A percentile compares a stretch with the other conserved stretches of the same genome.
Evolutionary conservation across 2,329 filamentous ascomycete species (phyloP).

Genomic region (Neofusicoccum cordaticola): DNA sequence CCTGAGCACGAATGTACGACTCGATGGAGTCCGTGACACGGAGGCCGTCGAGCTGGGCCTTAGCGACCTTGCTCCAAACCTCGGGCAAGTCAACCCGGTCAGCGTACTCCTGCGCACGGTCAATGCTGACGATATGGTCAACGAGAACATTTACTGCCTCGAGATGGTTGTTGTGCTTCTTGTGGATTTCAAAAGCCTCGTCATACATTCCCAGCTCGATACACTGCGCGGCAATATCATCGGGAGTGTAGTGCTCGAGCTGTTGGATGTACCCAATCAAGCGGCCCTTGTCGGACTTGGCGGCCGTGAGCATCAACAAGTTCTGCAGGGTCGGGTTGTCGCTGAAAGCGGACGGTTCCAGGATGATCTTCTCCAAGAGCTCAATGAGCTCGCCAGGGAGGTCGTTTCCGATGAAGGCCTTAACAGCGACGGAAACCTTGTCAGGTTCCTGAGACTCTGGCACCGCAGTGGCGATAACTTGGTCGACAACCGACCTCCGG

Average conservation of each 20-base stretch:
- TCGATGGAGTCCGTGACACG: constrained; percentile 90
- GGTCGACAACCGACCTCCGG: constrained; percentile 88
- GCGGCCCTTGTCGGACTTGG: constrained; percentile 91
- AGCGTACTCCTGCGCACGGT: constrained; percentile 91
- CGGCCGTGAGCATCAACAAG: constrained; percentile 90
- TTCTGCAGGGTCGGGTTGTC: constrained; percentile 98
- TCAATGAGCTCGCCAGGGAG: constrained; percentile 94
- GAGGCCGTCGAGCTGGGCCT: constrained; percentile 94
- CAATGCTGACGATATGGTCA: constrained; percentile 96
- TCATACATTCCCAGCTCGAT: constrained; percentile 94
- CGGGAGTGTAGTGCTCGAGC: constrained; percentile 82
- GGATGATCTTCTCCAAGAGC: constrained; percentile 95
- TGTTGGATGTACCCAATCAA: constrained; percentile 96
- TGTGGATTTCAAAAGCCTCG: constrained; percentile 97
- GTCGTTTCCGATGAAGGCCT: constrained; percentile 87
- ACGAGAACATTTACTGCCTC: constrained; percentile 89
- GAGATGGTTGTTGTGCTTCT: constrained; percentile 89
- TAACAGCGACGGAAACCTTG: constrained; percentile 91
- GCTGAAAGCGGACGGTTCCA: constrained; percentile 98
- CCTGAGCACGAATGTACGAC: constrained; percentile 92
- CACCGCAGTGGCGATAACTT: constrained; percentile 93
- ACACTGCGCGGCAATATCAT: constrained; percentile 89
- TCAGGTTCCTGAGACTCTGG: constrained; percentile 89
- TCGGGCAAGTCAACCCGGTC: constrained; percentile 91
- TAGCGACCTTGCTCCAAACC: constrained; percentile 97